These are phyloP conservation scores for Trichoderma oligosporum DNA, from an alignment of 2,329 filamentous ascomycete species.

Conservation along the genomic window DNA sequence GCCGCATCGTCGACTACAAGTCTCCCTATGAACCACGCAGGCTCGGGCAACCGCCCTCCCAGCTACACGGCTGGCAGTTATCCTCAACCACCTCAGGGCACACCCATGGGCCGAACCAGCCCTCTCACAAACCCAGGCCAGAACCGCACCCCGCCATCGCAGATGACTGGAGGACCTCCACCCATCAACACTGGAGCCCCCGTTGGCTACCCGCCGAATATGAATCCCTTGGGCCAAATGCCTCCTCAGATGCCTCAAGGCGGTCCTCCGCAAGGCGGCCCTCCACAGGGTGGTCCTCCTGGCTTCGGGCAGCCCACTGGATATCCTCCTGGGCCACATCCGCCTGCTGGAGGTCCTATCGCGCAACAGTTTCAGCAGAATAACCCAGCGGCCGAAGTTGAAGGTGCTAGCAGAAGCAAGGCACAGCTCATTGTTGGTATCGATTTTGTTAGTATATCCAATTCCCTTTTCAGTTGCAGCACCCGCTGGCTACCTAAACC, in stretches of 20 bases:
- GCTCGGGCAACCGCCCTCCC: constrained; percentile 57
- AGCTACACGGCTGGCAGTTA: constrained; percentile 58
- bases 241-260: constrained; percentile 35
- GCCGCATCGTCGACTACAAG: constrained; percentile 44
- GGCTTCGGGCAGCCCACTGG: constrained; percentile 39
- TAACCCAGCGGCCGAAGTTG: constrained; percentile 66
- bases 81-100: constrained; percentile 41
- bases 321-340: constrained; percentile 47
- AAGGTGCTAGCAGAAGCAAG: constrained; percentile 85
- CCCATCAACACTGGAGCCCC: constrained; percentile 64
- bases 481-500: too few relatives aligned
- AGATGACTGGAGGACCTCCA: constrained; percentile 61
- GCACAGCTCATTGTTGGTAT: constrained; percentile 98
- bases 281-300: too few relatives aligned
- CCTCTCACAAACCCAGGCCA: constrained; percentile 46
- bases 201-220: constrained; percentile 57
- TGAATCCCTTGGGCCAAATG: constrained; percentile 42
- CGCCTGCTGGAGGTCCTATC: constrained; percentile 34
- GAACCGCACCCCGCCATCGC: constrained; percentile 54
- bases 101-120: constrained; percentile 51
- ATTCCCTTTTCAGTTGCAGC: background rate
- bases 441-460: constrained; percentile 71
- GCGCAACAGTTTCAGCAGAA: constrained; percentile 43
- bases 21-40: constrained; percentile 61
- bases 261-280: constrained; percentile 32